Percentiles rank a stretch among this genome's conserved stretches.
phyloP scores from a whole-genome alignment of 1,139 yeast genomes.

The Yamadazyma dendronema region DNA sequence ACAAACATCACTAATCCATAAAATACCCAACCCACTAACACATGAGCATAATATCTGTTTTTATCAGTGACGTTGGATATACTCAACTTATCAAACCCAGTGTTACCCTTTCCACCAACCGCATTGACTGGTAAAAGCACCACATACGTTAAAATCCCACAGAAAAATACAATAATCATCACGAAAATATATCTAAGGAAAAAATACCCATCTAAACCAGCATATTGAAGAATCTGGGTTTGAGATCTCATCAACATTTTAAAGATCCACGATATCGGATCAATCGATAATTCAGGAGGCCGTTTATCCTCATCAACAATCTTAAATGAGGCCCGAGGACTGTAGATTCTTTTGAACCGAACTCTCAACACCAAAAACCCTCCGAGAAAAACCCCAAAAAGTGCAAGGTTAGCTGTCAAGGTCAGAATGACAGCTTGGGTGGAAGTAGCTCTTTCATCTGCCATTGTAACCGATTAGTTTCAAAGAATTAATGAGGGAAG shows the following conservation, averaged over 20 bases:
- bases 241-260: conserved; percentile 60
- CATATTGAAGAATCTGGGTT: conserved; percentile 64
- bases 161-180: conserved; percentile 42
- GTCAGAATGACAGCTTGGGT: conserved; percentile 66
- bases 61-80: conserved; percentile 64
- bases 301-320: conserved; percentile 59
- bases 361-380: conserved; percentile 55
- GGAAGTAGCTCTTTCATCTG: conserved; percentile 42
- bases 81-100: conserved; percentile 76
- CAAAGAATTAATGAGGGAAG: too few species aligned
- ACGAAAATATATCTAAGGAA: conserved; percentile 57
- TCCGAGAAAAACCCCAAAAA: conserved; percentile 52
- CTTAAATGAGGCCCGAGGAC: conserved; percentile 61
- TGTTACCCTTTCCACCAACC: conserved; percentile 48
- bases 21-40: conserved; percentile 74
- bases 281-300: conserved; percentile 62
- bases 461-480: conserved; percentile 8
- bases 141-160: conserved; percentile 47
- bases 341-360: conserved; percentile 60
- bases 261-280: conserved; percentile 62
- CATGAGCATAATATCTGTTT: conserved; percentile 81
- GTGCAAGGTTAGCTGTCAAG: conserved; percentile 51
- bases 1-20: conserved; percentile 69
- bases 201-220: conserved; percentile 75
- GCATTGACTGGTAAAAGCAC: conserved; percentile 67